These are phyloP conservation scores for Pythium aphanidermatum DNA, from an alignment of 352 stramenopile species.

Conservation along the genomic window DNA sequence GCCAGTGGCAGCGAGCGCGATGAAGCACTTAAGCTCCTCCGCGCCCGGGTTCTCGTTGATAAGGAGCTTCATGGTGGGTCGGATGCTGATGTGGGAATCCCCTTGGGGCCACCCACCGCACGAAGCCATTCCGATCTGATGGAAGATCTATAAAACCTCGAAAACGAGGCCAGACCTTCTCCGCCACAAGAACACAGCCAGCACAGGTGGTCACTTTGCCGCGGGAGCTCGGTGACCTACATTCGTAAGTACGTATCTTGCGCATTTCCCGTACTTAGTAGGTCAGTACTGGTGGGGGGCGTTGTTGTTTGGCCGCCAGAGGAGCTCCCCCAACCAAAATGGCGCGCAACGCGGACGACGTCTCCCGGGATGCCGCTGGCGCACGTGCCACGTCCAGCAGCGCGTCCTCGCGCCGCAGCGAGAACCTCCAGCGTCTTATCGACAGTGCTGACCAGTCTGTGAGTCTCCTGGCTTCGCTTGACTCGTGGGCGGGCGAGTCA, in stretches of 20 bases:
- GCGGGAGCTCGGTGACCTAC: no score
- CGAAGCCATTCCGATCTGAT: slow-evolving; percentile 1
- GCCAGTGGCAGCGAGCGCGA: slow-evolving; percentile 44
- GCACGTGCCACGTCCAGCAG: not conserved
- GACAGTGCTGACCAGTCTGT: slow-evolving; percentile 68
- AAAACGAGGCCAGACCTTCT: slow-evolving; percentile 6
- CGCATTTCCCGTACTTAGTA: slow-evolving; percentile 14
- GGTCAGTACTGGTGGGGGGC: not conserved
- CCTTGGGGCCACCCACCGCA: not conserved
- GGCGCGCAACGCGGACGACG: not conserved
- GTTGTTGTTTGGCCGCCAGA: not conserved
- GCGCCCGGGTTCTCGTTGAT: slow-evolving; percentile 49
- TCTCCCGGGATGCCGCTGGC: not conserved
- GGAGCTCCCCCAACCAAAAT: no score
- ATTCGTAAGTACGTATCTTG: slow-evolving; percentile 13
- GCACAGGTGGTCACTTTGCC: slow-evolving; percentile 2
- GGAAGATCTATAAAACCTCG: slow-evolving; percentile 18
- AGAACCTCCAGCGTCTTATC: slow-evolving; percentile 65
- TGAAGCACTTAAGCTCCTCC: slow-evolving; percentile 83
- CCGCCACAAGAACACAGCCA: slow-evolving; percentile 17
- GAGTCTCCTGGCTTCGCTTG: slow-evolving; percentile 61
- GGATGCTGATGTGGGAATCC: no score
- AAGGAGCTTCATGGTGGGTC: slow-evolving; percentile 64
- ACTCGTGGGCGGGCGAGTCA: slow-evolving; percentile 21
- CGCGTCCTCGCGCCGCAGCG: slow-evolving; percentile 27